Conservation (phyloP, 1,284 basidiomycete genomes). For the Xerocomus amazonicus region DNA sequence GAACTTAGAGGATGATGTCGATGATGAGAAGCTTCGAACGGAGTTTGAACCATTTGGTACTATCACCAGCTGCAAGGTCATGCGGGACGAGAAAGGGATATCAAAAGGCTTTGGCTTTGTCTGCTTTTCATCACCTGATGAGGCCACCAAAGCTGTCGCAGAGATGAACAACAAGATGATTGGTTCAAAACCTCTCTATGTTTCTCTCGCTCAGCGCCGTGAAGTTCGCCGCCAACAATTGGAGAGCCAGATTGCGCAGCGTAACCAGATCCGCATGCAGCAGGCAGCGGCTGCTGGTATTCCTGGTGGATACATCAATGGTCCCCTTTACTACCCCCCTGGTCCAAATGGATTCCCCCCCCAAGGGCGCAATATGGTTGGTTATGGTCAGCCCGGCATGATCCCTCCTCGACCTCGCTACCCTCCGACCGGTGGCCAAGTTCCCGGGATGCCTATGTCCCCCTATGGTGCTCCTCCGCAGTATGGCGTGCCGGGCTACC, state of each 20-base stretch:
- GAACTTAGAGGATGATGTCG: constrained; percentile 92
- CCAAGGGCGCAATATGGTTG: constrained; percentile 79
- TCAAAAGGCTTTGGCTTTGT: constrained; percentile 99
- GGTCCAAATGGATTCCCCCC: constrained; percentile 79
- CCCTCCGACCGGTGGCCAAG: constrained; percentile 65
- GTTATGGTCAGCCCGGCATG: constrained; percentile 79
- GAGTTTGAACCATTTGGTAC: constrained; percentile 98
- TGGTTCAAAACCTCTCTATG: constrained; percentile 97
- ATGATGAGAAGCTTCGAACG: constrained; percentile 90
- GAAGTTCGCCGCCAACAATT: constrained; percentile 98
- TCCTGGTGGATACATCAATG: constrained; percentile 78
- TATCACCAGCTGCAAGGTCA: constrained; percentile 99
- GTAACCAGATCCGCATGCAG: constrained; percentile 93
- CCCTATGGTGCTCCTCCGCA: constrained; percentile 66
- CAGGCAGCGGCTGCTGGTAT: constrained; percentile 86
- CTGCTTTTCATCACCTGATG: constrained; percentile 97
- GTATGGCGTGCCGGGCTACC: constrained; percentile 59
- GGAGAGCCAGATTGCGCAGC: constrained; percentile 97
- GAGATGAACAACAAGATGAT: constrained; percentile 99
- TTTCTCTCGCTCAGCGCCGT: constrained; percentile 97
- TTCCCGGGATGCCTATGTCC: constrained; percentile 71
- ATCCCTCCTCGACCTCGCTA: constrained; percentile 85
- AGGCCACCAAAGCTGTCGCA: constrained; percentile 98
- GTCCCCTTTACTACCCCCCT: constrained; percentile 86
- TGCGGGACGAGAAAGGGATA: constrained; percentile 91